Base-by-base conservation (phyloP, 352 stramenopile species). In the Globisporangium barbulae region DNA sequence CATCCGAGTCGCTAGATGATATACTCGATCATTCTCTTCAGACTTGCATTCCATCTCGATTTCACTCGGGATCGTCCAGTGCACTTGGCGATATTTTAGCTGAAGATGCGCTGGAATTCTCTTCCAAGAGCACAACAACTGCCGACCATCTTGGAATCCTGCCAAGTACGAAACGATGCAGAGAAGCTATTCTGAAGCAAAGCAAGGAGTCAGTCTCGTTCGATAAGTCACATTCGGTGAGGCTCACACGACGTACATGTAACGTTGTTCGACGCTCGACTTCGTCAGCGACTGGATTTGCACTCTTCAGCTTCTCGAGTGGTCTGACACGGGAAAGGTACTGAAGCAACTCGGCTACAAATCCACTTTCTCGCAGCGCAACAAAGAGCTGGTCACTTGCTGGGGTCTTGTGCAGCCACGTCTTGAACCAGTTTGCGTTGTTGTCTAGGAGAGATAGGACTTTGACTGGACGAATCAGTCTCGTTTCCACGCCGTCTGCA, bases 381-480 rank as follows among this genome's bases (percentile, higher is more conserved):
- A 55, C 56, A 44, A 88, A 79, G 13, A 90, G 33, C 28, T 88
- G 81, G 1, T 21, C 55, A 7, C 39, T 10, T 8, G 31, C 69
- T 28, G 83, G 79, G 3, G 49, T 54, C 63, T 83, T 85, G 3
- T 75, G 57, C 13, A 81, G 33, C 83, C 83, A 91, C 19, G 70
- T 59, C 9, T 67, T 62, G 53, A 90, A 71, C 83, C 83, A 91
- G 17, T 49, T 52, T 42, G 74, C 69, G 1, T 59, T 49, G 2
- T 69, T 35, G 13, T 82, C 73, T 3, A 89, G 55, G 15, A 78
- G 53, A 1, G 63, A 64, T 5, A 91, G 2, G 4, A 79, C 49
- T 25, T 69, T 55, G 8, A 88, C 30, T 15, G 71, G 68, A 30
- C 61, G 72, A 2, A 63, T 12, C 3, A 44, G 63, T 19, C 67